Conservation (phyloP, 75 land plant species). For the Selaginella moellendorffii region DNA sequence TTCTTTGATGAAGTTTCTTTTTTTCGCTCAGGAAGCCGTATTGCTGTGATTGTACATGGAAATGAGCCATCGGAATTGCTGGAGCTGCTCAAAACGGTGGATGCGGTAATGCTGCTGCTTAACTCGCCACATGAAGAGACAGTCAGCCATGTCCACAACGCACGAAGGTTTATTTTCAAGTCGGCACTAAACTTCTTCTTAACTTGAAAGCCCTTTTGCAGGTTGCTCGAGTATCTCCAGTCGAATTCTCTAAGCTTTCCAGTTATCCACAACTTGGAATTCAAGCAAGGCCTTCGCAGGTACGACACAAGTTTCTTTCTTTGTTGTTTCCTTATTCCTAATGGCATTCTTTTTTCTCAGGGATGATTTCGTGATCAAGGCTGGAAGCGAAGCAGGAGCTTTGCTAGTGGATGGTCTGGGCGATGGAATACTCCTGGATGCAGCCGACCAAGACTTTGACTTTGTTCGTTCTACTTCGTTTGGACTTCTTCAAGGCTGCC, state of each 20-base stretch:
- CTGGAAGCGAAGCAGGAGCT: slow-evolving; percentile 85
- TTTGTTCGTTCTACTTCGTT: slow-evolving; percentile 90
- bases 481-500: slow-evolving; percentile 94
- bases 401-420: slow-evolving; percentile 95
- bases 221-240: slow-evolving; percentile 76
- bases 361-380: slow-evolving; percentile 84
- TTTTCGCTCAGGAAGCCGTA: slow-evolving; percentile 47
- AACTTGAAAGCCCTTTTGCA: slow-evolving; percentile 30
- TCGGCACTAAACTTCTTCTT: neutral
- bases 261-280: slow-evolving; percentile 93
- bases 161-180: slow-evolving; percentile 45
- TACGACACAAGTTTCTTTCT: neutral
- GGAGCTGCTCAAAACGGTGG: slow-evolving; percentile 44
- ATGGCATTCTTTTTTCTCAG: slow-evolving; percentile 20
- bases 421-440: slow-evolving; percentile 84
- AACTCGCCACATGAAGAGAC: slow-evolving; percentile 60
- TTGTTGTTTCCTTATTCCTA: neutral
- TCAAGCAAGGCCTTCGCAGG: slow-evolving; percentile 56
- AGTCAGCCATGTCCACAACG: slow-evolving; percentile 78
- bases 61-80: slow-evolving; percentile 74
- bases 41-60: slow-evolving; percentile 67
- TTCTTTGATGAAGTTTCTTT: neutral
- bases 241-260: slow-evolving; percentile 62
- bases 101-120: slow-evolving; percentile 65
- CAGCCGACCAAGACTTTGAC: slow-evolving; percentile 73